These are phyloP conservation scores for Curvularia spicifera DNA, from an alignment of 2,329 filamentous ascomycete species.

Conservation along the genomic window DNA sequence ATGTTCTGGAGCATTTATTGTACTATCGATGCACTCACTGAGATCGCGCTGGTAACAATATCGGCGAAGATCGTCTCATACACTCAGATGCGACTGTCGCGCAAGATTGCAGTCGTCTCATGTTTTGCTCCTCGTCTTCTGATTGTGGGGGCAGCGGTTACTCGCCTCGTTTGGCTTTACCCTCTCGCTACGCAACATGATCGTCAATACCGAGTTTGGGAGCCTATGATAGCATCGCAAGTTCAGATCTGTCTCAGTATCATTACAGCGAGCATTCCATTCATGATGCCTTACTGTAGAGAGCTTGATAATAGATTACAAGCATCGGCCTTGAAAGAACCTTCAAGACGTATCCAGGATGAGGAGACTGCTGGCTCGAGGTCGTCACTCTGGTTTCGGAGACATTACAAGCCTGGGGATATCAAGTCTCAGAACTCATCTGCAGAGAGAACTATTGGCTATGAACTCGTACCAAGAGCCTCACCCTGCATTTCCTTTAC, in stretches of 20 bases:
- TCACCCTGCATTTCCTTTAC: conserved; percentile 33
- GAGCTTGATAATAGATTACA: conserved; percentile 26
- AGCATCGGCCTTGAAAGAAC: conserved; percentile 23
- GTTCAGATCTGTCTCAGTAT: conserved; percentile 40
- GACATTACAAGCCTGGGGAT: conserved; percentile 21
- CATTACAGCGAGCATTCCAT: conserved; percentile 44
- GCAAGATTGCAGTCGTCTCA: conserved; percentile 38
- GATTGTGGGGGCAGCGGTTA: conserved; percentile 35
- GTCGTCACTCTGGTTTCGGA: conserved; percentile 21
- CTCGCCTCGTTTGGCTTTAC: conserved; percentile 41
- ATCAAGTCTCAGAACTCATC: conserved; percentile 21
- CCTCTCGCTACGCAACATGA: conserved; percentile 37
- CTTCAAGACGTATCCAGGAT: conserved; percentile 12
- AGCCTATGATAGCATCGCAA: conserved; percentile 37
- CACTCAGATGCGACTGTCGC: conserved; percentile 29
- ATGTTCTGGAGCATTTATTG: conserved; percentile 46
- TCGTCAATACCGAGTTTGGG: conserved; percentile 38
- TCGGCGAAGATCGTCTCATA: conserved; percentile 42
- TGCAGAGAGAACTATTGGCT: conserved; percentile 12
- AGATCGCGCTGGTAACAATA: conserved; percentile 41
- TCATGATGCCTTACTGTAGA: conserved; percentile 42
- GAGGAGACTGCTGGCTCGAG: conserved; percentile 14
- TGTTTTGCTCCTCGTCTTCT: conserved; percentile 44
- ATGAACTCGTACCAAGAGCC: conserved; percentile 27
- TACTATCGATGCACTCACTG: conserved; percentile 42